These are phyloP conservation scores for Glycine soja DNA, from an alignment of 306 rosid species.

Conservation along the genomic window DNA sequence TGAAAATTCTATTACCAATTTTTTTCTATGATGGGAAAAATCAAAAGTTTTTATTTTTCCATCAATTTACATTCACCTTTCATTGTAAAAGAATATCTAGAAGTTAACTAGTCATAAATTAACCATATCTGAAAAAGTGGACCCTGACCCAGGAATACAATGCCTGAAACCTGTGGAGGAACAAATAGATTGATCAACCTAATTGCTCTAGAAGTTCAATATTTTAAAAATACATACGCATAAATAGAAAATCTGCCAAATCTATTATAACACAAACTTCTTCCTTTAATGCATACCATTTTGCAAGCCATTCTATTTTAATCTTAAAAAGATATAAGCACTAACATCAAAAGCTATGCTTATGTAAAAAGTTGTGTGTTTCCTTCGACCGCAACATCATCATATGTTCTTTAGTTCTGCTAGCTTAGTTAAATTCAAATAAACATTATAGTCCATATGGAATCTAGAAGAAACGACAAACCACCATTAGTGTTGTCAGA, in stretches of 20 bases:
- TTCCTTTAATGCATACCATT: constrained; percentile 12
- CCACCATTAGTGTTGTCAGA: no score
- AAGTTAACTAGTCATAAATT: background rate
- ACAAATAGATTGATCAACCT: background rate
- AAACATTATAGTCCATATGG: constrained; percentile 14
- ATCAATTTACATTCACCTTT: no score
- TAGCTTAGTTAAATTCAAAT: constrained; percentile 1
- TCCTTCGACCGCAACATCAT: constrained; percentile 34
- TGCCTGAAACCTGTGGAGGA: background rate
- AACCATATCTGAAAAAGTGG: background rate
- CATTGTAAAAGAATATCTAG: no score
- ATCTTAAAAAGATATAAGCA: constrained; percentile 1
- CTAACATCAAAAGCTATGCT: constrained; percentile 15
- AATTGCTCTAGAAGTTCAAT: background rate
- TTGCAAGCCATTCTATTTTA: background rate
- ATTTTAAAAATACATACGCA: background rate
- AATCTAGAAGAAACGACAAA: no score
- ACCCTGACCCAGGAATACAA: background rate
- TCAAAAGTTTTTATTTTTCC: no score
- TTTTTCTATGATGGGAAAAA: no score
- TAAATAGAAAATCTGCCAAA: no score
- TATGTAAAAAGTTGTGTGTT: constrained; percentile 30
- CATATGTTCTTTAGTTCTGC: constrained; percentile 21
- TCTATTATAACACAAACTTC: background rate
- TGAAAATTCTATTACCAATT: no score